phyloP scores from a whole-genome alignment of 106 monocot species.

The Ottelia alismoides region DNA sequence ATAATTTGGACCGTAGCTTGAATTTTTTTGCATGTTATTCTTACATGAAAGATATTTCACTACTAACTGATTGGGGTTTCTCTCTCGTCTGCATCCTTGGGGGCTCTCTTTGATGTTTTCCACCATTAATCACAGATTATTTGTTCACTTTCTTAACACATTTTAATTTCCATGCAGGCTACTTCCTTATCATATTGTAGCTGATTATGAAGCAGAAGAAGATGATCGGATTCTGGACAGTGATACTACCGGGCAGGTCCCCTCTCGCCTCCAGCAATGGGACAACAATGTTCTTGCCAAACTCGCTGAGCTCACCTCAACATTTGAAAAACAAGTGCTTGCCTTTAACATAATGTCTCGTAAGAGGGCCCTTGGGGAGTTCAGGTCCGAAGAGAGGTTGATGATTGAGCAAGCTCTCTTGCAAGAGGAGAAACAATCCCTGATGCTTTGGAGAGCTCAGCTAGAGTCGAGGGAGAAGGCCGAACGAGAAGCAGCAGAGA shows the following conservation, averaged over 20 bases:
- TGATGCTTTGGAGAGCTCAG: conserved; percentile 25
- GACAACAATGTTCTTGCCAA: conserved; percentile 51
- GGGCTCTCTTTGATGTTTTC: no score
- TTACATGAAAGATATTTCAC: no score
- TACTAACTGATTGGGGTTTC: no score
- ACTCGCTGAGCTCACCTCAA: conserved; percentile 47
- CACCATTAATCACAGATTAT: no score
- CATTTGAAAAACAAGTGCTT: conserved; percentile 66
- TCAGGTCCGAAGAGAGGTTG: conserved; percentile 60
- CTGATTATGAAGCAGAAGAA: conserved; percentile 68
- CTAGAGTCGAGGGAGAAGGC: conserved; percentile 41
- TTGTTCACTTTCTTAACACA: no score
- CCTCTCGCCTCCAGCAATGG: conserved; percentile 55
- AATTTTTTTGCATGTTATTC: no score
- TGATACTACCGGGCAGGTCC: conserved; percentile 38
- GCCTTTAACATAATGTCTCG: conserved; percentile 59
- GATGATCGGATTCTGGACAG: conserved; percentile 44
- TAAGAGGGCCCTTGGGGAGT: conserved; percentile 47
- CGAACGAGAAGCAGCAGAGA: conserved; percentile 26
- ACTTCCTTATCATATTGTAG: conserved; percentile 56
- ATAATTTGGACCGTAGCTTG: no score
- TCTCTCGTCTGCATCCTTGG: no score
- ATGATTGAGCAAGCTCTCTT: conserved; percentile 45
- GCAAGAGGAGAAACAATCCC: conserved; percentile 33
- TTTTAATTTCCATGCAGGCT: no score